Conservation (phyloP, 371 early-diverging fungal species). For the Mucor velutinosus region DNA sequence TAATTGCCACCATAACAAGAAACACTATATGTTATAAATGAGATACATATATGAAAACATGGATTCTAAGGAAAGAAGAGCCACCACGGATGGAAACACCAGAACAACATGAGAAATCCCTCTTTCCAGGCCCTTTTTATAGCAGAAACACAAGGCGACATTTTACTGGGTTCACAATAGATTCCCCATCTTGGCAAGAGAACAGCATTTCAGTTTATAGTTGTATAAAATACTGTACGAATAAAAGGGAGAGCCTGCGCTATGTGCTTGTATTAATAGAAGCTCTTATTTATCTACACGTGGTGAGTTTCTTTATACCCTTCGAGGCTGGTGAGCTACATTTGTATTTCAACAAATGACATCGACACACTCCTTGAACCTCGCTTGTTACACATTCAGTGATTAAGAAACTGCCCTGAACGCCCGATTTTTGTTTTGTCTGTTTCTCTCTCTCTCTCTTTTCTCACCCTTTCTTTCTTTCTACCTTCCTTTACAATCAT, state of each 20-base stretch:
- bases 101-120: background rate
- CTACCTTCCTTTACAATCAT: background rate
- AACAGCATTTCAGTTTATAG: background rate
- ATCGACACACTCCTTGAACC: constrained; percentile 2
- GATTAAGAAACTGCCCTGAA: constrained; percentile 6
- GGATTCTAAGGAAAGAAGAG: background rate
- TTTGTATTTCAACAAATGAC: background rate
- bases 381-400: background rate
- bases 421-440: background rate
- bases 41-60: background rate
- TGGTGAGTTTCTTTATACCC: background rate
- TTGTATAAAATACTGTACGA: background rate
- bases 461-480: background rate
- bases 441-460: constrained; percentile 11
- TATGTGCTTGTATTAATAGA: background rate
- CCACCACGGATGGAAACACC: background rate
- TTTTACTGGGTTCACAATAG: background rate
- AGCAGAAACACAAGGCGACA: background rate
- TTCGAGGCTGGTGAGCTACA: constrained; percentile 2
- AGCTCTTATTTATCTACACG: background rate
- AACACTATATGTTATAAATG: background rate
- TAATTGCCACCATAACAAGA: background rate
- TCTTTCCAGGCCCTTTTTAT: background rate
- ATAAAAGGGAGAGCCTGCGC: background rate
- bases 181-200: background rate